Evolutionary conservation across 1,284 basidiomycete genomes (phyloP).

Genomic region (Phellopilus nigrolimitatus): DNA sequence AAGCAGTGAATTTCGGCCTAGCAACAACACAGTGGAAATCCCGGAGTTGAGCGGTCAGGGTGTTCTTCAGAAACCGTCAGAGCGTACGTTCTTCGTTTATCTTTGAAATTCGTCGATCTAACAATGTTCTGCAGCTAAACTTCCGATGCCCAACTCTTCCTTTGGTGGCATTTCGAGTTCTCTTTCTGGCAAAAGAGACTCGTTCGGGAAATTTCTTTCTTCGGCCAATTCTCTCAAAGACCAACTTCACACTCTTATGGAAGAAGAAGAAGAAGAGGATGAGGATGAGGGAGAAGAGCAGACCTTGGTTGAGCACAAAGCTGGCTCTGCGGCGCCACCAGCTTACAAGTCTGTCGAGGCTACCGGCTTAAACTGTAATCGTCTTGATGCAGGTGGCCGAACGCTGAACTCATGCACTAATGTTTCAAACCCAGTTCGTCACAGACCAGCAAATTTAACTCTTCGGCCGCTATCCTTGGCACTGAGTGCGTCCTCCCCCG

Average conservation of each 20-base stretch:
- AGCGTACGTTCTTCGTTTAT: constrained; percentile 39
- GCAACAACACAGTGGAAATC: constrained; percentile 69
- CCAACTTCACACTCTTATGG: constrained; percentile 67
- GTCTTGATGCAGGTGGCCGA: neutral
- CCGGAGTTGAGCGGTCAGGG: constrained; percentile 63
- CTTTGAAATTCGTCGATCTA: neutral
- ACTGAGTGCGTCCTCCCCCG: constrained; percentile 34
- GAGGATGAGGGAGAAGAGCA: constrained; percentile 22
- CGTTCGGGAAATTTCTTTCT: constrained; percentile 62
- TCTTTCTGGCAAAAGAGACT: constrained; percentile 65
- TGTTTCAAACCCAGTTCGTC: constrained; percentile 35
- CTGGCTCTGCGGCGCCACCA: neutral
- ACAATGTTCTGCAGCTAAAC: constrained; percentile 3
- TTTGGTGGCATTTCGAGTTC: constrained; percentile 39
- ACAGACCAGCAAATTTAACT: constrained; percentile 58
- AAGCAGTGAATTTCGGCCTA: constrained; percentile 54
- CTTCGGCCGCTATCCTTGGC: constrained; percentile 69
- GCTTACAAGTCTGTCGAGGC: neutral
- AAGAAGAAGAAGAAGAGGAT: constrained; percentile 76
- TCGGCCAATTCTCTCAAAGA: constrained; percentile 62
- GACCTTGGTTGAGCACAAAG: neutral
- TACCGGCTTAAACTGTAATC: neutral
- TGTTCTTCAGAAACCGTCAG: constrained; percentile 49
- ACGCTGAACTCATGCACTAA: neutral
- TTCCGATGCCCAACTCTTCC: constrained; percentile 46